Base-by-base conservation (phyloP, 208 protist species). In the Herpetomonas samuelpessoai region DNA sequence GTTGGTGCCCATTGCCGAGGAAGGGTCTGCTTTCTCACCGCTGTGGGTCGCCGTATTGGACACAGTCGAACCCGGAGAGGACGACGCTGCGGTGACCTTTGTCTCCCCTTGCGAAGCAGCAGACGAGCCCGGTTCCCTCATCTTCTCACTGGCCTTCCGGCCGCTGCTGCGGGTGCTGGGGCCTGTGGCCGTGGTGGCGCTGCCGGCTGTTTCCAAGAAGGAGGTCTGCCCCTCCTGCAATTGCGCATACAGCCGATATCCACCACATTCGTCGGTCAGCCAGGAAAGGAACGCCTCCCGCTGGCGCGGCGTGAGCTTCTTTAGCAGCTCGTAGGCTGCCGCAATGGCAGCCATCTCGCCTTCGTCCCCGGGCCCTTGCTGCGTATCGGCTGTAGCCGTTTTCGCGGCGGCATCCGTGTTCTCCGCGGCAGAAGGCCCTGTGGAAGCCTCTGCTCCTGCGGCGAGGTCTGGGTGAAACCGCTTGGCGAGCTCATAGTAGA, bases 261-360 rank as follows among this genome's bases (percentile, higher is more conserved):
- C 35, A 14, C 35, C 35, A 14, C 35, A 41, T 14, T 57, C 65
- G 10, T 44, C 48, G 47, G 48, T 29, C 0, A 79, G 38, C 76
- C 72, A 79, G 27, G 25, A 30, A 2, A 26, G 28, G 57, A 69
- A 76, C 46, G 47, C 51, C 19, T 28, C 58, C 44, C 27, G 21
- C 59, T 69, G 18, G 31, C 48, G 54, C 6, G 9, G 29, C 7
- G 46, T 24, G 19, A 74, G 38, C 9, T 30, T 27, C 24, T 38
- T 54, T n/a, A 84, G 61, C 27, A 60, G 46, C 19, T 60, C 46
- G 21, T 81, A 78, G 18, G 78, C 67, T 0, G 53, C 57, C 65
- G 76, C 78, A n/a, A 84, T 62, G 7, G 28, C 59, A 68, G 80
- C 77, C 77, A 83, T 84, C 31, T 18, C 28, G 49, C 27, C 56